These are phyloP conservation scores for Zasmidium angulare DNA, from an alignment of 2,329 filamentous ascomycete species.

Conservation along the genomic window DNA sequence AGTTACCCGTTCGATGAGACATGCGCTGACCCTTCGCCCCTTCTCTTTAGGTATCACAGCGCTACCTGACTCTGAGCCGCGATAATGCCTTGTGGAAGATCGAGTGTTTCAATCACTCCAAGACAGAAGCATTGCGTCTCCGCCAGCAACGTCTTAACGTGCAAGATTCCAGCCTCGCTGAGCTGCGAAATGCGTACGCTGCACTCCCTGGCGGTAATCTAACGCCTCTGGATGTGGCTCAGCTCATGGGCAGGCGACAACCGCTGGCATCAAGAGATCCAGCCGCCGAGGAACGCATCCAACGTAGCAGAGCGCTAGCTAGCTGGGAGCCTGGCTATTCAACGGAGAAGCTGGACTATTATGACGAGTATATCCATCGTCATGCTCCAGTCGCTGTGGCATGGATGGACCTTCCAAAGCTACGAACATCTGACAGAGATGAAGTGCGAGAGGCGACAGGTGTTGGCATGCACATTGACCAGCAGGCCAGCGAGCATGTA, in stretches of 20 bases:
- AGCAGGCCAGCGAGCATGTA: conserved; percentile 57
- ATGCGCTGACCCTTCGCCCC: too few species aligned
- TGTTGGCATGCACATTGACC: conserved; percentile 63
- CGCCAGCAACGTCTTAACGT: conserved; percentile 43
- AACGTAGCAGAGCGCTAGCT: conserved; percentile 58
- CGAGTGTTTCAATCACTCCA: conserved; percentile 70
- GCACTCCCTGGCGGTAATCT: conserved; percentile 26
- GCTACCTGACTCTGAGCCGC: conserved; percentile 65
- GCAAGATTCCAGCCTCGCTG: conserved; percentile 45
- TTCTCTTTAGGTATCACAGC: too few species aligned
- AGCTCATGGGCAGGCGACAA: conserved; percentile 19
- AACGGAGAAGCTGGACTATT: conserved; percentile 74
- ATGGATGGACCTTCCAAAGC: conserved; percentile 69
- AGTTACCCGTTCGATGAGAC: too few species aligned
- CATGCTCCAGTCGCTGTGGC: conserved; percentile 70
- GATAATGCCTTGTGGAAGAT: conserved; percentile 76
- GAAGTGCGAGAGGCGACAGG: conserved; percentile 68
- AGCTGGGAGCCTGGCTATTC: conserved; percentile 83
- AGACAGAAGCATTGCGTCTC: conserved; percentile 62
- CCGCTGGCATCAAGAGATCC: conserved; percentile 18
- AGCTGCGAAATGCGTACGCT: conserved; percentile 44
- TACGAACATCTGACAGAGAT: conserved; percentile 39
- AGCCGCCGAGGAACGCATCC: conserved; percentile 18
- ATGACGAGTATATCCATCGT: conserved; percentile 83
- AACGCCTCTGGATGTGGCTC: conserved; percentile 25